Percentiles rank a stretch among this genome's conserved stretches.
Conservation (phyloP, 1,284 basidiomycete species). For the Trametes pubescens region DNA sequence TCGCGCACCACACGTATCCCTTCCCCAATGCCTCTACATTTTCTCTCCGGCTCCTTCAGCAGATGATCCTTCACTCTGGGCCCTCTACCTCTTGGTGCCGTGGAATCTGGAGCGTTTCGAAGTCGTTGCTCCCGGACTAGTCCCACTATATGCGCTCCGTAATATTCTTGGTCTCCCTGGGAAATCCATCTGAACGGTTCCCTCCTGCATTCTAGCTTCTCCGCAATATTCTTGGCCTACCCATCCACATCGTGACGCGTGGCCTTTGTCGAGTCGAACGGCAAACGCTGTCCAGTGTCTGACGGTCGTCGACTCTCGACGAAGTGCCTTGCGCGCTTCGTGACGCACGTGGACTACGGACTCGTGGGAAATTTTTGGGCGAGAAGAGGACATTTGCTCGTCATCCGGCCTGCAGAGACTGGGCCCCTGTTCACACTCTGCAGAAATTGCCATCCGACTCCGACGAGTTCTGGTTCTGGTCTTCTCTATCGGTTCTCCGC, state of each 20-base stretch:
- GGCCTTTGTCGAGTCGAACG: too few relatives aligned
- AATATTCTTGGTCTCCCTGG: not conserved
- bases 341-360: slow-evolving; percentile 17
- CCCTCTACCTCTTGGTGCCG: too few relatives aligned
- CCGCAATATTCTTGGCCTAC: not conserved
- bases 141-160: not conserved
- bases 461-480: not conserved
- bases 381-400: slow-evolving; percentile 29
- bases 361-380: slow-evolving; percentile 23
- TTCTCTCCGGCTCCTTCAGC: too few relatives aligned
- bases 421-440: slow-evolving; percentile 2
- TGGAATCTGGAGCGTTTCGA: too few relatives aligned
- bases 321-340: not conserved
- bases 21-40: too few relatives aligned
- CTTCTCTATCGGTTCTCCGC: slow-evolving; percentile 2
- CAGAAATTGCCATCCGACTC: not conserved
- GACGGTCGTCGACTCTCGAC: not conserved
- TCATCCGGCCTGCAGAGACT: slow-evolving; percentile 24
- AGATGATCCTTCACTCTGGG: too few relatives aligned
- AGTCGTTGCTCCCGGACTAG: too few relatives aligned
- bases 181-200: not conserved
- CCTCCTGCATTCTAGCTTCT: too few relatives aligned
- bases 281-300: too few relatives aligned
- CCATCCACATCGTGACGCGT: not conserved
- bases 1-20: too few relatives aligned